phyloP scores from a whole-genome alignment of 2,329 filamentous ascomycete genomes.

The Hypoxylon sp. region DNA sequence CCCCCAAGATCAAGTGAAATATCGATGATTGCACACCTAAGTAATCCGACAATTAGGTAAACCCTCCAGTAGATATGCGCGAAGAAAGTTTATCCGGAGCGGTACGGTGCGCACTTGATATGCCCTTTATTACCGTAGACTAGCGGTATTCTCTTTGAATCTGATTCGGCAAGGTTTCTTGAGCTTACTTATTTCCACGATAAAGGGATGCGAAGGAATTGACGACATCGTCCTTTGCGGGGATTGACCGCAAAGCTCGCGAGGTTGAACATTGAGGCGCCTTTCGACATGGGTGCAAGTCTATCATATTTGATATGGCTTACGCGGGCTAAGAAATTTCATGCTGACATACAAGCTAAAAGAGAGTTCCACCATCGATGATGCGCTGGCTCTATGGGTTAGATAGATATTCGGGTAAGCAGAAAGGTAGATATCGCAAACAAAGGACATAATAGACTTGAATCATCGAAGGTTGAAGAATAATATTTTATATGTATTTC shows the following conservation, averaged over 20 bases:
- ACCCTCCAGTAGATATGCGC: no score
- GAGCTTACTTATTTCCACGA: neutral
- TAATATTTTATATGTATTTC: neutral
- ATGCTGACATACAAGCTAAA: conserved; percentile 27
- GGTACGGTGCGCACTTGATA: neutral
- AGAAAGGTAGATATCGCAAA: conserved; percentile 2
- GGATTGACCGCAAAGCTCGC: neutral
- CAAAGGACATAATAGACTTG: neutral
- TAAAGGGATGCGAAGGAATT: neutral
- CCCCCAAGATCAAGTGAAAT: conserved; percentile 28
- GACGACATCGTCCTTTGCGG: neutral
- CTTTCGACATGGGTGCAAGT: neutral
- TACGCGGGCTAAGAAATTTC: conserved; percentile 26
- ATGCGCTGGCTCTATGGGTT: conserved; percentile 9
- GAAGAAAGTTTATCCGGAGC: no score
- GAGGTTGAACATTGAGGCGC: conserved; percentile 6
- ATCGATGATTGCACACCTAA: conserved; percentile 9
- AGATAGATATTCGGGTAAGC: no score
- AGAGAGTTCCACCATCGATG: conserved; percentile 20
- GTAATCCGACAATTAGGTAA: no score
- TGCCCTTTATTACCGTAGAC: neutral
- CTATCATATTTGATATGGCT: conserved; percentile 22
- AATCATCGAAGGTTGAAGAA: no score
- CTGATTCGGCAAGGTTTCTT: neutral
- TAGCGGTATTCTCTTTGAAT: neutral